These are phyloP conservation scores for Alternaria postmessia DNA, from an alignment of 2,329 filamentous ascomycete species.

Conservation along the genomic window DNA sequence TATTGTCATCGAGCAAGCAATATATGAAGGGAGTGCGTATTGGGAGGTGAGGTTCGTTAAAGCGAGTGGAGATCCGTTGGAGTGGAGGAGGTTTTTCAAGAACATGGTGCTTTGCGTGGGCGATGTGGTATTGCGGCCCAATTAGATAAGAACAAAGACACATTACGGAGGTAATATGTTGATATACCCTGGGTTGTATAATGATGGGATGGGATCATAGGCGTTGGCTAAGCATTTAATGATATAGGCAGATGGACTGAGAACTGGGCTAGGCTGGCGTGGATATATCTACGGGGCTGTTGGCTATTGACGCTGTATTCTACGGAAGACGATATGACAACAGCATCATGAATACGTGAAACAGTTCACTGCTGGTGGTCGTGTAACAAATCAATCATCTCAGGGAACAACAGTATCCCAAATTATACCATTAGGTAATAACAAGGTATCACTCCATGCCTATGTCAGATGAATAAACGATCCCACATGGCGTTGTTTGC, in stretches of 20 bases:
- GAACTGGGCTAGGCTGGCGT: not conserved
- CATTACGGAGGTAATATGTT: not conserved
- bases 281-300: not conserved
- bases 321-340: not conserved
- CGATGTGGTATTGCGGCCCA: slow-evolving; percentile 72
- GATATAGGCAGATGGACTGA: not conserved
- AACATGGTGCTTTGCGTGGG: slow-evolving; percentile 88
- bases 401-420: not conserved
- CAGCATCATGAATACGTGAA: not conserved
- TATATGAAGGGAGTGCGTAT: slow-evolving; percentile 70
- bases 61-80: slow-evolving; percentile 91
- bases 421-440: not conserved
- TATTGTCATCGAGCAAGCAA: slow-evolving; percentile 76
- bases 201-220: not conserved
- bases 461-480: not conserved
- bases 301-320: not conserved
- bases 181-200: slow-evolving; percentile 1
- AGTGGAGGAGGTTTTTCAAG: slow-evolving; percentile 98
- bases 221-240: not conserved
- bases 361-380: not conserved
- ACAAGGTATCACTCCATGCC: not conserved
- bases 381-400: not conserved
- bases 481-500: not conserved
- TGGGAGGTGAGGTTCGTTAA: slow-evolving; percentile 89
- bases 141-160: slow-evolving; percentile 13